Percentiles rank a stretch among this genome's conserved stretches.
These are phyloP conservation scores for Heliamphora exappendiculata DNA, from an alignment of 148 eudicot genomes.

Conservation along the genomic window DNA sequence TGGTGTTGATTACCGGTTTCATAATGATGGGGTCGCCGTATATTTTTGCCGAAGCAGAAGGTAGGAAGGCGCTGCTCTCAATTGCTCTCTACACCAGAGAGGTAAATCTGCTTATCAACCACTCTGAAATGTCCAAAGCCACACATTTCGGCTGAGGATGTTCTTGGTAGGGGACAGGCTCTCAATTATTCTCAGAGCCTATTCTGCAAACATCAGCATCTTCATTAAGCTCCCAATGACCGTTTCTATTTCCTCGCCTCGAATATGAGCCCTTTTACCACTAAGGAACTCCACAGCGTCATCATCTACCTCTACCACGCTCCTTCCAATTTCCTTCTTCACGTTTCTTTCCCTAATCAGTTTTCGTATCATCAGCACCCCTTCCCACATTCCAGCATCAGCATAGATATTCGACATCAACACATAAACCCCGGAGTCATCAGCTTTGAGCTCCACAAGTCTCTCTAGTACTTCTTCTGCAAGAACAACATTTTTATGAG, in stretches of 20 bases:
- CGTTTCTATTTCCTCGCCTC: constrained; percentile 3
- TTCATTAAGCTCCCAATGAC: constrained; percentile 19
- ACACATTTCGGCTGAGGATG: background rate
- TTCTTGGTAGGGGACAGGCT: background rate
- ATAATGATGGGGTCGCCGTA: no score
- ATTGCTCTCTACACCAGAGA: no score
- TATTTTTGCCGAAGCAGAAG: no score
- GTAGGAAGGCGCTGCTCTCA: no score
- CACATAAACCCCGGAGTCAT: constrained; percentile 17
- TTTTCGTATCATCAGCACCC: background rate
- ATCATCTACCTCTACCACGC: constrained; percentile 16
- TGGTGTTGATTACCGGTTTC: no score
- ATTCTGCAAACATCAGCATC: background rate
- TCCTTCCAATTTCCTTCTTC: constrained; percentile 16
- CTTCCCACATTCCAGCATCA: constrained; percentile 18
- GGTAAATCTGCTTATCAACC: no score
- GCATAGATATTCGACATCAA: constrained; percentile 19
- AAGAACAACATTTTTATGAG: constrained; percentile 10
- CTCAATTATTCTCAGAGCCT: background rate
- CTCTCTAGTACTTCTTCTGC: constrained; percentile 15
- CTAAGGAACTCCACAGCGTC: constrained; percentile 8
- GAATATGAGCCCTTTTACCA: background rate
- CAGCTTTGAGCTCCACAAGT: constrained; percentile 15
- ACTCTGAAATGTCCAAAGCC: background rate
- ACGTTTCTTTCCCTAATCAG: constrained; percentile 7